phyloP scores from a whole-genome alignment of 805 yeast species.

The Saccharomycopsis schoenii region DNA sequence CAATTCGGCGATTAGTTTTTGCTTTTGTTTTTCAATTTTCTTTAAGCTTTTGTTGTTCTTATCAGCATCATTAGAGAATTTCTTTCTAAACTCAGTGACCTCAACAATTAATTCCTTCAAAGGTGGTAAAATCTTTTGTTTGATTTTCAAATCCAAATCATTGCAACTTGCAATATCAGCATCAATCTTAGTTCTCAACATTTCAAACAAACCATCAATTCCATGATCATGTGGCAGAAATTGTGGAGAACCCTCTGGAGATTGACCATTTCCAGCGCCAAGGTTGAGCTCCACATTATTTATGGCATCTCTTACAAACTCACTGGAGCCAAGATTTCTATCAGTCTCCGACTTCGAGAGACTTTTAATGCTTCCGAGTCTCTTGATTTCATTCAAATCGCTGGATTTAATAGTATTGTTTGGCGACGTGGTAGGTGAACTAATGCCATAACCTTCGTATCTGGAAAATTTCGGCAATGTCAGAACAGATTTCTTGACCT shows the following conservation, averaged over 20 bases:
- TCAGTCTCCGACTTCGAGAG: constrained; percentile 12
- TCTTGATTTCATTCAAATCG: constrained; percentile 2
- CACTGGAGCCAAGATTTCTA: constrained; percentile 15
- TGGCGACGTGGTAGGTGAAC: neutral
- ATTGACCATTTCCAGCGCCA: neutral
- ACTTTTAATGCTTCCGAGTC: constrained; percentile 8
- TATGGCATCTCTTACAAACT: constrained; percentile 17
- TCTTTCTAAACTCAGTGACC: constrained; percentile 6
- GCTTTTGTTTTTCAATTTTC: constrained; percentile 12
- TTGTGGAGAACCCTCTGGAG: constrained; percentile 1
- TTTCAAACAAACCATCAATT: constrained; percentile 18
- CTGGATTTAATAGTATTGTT: neutral
- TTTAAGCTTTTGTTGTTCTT: constrained; percentile 10
- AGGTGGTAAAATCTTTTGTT: constrained; percentile 14
- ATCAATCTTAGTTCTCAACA: constrained; percentile 15
- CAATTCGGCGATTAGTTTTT: constrained; percentile 13
- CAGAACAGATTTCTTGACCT: constrained; percentile 15
- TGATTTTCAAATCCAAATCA: constrained; percentile 15
- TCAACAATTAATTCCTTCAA: constrained; percentile 14
- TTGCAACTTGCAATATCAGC: constrained; percentile 10
- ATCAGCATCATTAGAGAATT: constrained; percentile 13
- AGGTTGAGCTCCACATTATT: neutral
- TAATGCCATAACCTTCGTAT: constrained; percentile 11
- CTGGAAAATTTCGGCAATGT: constrained; percentile 16
- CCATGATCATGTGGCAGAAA: constrained; percentile 17